Percentiles rank a stretch among this genome's conserved stretches.
phyloP scores from a whole-genome alignment of 768 basidiomycete genomes.

The Podaxis sp. region DNA sequence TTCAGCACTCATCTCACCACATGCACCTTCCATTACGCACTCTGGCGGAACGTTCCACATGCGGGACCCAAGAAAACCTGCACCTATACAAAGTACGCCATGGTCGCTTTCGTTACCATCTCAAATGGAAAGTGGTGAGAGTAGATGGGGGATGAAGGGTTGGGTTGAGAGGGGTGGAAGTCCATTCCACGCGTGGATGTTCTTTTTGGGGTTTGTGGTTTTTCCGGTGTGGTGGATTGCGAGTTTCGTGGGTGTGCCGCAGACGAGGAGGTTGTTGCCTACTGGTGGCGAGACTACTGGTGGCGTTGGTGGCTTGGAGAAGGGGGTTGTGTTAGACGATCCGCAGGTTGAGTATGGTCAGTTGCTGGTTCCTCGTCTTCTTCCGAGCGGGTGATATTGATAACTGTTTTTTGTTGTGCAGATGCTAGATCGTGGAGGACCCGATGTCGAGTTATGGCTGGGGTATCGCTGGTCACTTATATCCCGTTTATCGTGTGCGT shows the following conservation, averaged over 20 bases:
- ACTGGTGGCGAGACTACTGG: constrained; percentile 40
- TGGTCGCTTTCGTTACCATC: constrained; percentile 57
- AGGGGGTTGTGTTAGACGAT: constrained; percentile 72
- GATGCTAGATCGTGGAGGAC: constrained; percentile 74
- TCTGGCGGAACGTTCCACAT: constrained; percentile 64
- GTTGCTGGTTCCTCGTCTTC: constrained; percentile 22
- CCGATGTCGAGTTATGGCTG: constrained; percentile 73
- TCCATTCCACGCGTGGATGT: constrained; percentile 72
- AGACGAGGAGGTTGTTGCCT: constrained; percentile 49
- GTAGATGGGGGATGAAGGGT: constrained; percentile 29
- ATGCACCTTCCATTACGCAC: constrained; percentile 66
- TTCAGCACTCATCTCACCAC: constrained; percentile 74
- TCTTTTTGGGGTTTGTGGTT: constrained; percentile 69
- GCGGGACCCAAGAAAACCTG: constrained; percentile 74
- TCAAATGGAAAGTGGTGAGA: constrained; percentile 25
- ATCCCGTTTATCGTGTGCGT: constrained; percentile 76
- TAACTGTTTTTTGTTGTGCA: constrained; percentile 22
- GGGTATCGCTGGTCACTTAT: constrained; percentile 69
- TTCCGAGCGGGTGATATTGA: not conserved
- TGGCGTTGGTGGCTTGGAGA: constrained; percentile 38
- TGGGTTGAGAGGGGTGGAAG: constrained; percentile 52
- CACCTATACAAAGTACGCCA: constrained; percentile 53
- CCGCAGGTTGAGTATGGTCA: constrained; percentile 77
- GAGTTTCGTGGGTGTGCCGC: constrained; percentile 49
- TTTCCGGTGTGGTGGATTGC: constrained; percentile 68